Percentiles rank a stretch among this genome's conserved stretches.
These are phyloP conservation scores for Geranium rotundifolium DNA, from an alignment of 345 rosid genomes.

Conservation along the genomic window DNA sequence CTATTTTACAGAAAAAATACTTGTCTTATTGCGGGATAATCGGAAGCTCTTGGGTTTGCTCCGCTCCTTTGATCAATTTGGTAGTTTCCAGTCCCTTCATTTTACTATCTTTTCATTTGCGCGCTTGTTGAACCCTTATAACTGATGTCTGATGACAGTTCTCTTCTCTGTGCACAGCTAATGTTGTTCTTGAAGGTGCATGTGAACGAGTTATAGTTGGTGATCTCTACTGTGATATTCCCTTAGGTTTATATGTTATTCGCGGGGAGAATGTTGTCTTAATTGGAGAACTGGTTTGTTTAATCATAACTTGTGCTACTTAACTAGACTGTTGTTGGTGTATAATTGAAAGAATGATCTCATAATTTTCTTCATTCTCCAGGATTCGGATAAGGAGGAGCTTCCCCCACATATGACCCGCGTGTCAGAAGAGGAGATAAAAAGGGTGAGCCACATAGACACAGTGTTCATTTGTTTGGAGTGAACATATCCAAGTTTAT, in stretches of 20 bases:
- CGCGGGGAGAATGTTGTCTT: constrained; percentile 96
- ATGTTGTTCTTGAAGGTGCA: constrained; percentile 93
- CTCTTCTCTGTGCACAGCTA: constrained; percentile 37
- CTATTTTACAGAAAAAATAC: constrained; percentile 60
- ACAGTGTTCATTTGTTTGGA: not conserved
- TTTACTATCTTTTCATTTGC: not conserved
- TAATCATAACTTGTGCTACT: not conserved
- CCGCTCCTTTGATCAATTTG: constrained; percentile 95
- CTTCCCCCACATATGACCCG: constrained; percentile 86
- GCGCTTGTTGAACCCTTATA: too few species aligned
- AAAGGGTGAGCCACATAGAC: constrained; percentile 34
- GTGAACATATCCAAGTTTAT: too few species aligned
- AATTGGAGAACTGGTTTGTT: constrained; percentile 85
- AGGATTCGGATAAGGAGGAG: constrained; percentile 86
- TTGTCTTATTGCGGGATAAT: constrained; percentile 85
- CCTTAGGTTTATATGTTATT: constrained; percentile 82
- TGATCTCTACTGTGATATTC: constrained; percentile 77
- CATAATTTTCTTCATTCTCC: constrained; percentile 8
- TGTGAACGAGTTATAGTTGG: constrained; percentile 95
- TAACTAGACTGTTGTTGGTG: not conserved
- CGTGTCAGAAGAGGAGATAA: constrained; percentile 65
- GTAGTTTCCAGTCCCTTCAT: constrained; percentile 22
- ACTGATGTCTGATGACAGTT: too few species aligned
- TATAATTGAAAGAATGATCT: not conserved
- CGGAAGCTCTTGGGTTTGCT: constrained; percentile 84